A percentile compares a stretch with the other conserved stretches of the same genome.
Conservation (phyloP, 305 asterid genomes). For the Fraxinus platypoda region DNA sequence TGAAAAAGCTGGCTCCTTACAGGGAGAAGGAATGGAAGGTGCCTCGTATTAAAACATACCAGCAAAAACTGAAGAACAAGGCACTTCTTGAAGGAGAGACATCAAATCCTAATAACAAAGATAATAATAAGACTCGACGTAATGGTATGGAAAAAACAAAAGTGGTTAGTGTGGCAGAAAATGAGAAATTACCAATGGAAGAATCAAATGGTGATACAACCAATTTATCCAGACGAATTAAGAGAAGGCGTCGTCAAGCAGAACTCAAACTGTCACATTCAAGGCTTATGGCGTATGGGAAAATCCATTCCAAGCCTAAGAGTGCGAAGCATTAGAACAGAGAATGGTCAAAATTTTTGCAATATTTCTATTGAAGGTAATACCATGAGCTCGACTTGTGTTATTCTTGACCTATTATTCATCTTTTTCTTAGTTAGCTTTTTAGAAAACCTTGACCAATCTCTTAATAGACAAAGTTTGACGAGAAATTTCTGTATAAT, state of each 20-base stretch:
- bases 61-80: conserved; percentile 39
- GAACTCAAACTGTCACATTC: conserved; percentile 44
- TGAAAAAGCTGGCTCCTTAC: conserved; percentile 83
- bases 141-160: conserved; percentile 27
- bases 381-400: not conserved
- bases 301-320: conserved; percentile 45
- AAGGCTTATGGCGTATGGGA: conserved; percentile 68
- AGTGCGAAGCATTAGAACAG: conserved; percentile 44
- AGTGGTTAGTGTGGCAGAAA: conserved; percentile 24
- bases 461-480: not conserved
- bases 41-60: conserved; percentile 49
- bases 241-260: conserved; percentile 52
- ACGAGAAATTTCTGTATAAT: not conserved
- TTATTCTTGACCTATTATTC: not conserved
- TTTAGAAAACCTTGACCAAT: not conserved
- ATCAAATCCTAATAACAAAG: conserved; percentile 21
- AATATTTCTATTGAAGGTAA: conserved; percentile 24
- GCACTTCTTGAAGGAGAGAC: conserved; percentile 22
- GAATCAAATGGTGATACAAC: conserved; percentile 34
- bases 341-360: conserved; percentile 11
- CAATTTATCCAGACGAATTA: conserved; percentile 39
- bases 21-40: conserved; percentile 83
- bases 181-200: conserved; percentile 24
- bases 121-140: conserved; percentile 25
- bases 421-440: not conserved